These are phyloP conservation scores for Saccharomycopsis microspora DNA, from an alignment of 805 yeast species.

Conservation along the genomic window DNA sequence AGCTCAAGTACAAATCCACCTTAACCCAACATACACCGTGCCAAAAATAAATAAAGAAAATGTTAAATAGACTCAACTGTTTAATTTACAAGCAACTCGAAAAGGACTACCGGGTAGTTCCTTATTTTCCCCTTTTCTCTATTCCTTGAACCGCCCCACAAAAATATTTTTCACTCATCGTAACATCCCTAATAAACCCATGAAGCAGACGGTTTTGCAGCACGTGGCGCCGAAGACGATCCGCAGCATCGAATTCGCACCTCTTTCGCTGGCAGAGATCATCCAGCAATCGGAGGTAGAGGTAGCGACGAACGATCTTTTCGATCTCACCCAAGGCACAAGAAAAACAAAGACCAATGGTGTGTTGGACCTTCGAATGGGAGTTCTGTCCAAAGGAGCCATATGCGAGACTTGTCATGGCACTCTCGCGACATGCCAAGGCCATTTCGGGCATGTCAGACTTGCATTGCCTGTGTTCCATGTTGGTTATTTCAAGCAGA, in stretches of 20 bases:
- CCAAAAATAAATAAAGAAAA: no score
- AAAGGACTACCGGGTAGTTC: no score
- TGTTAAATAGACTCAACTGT: no score
- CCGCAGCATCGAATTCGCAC: constrained; percentile 84
- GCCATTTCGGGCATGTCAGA: constrained; percentile 93
- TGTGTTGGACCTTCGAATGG: constrained; percentile 89
- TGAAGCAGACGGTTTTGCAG: constrained; percentile 14
- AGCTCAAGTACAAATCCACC: no score
- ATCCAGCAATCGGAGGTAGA: constrained; percentile 92
- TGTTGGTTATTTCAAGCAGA: constrained; percentile 91
- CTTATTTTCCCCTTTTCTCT: not conserved
- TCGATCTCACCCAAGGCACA: constrained; percentile 70
- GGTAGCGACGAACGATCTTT: constrained; percentile 80
- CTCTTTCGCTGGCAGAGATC: constrained; percentile 84
- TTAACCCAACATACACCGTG: no score
- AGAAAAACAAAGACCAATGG: constrained; percentile 38
- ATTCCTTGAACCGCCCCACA: not conserved
- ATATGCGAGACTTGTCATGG: constrained; percentile 93
- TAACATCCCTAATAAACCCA: not conserved
- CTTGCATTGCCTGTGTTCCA: constrained; percentile 95
- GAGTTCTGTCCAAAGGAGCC: constrained; percentile 75
- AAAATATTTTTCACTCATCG: not conserved
- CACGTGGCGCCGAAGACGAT: constrained; percentile 81
- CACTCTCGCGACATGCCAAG: constrained; percentile 87
- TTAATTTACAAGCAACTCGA: no score